Evolutionary conservation across 768 basidiomycete genomes (phyloP).

Genomic region (Leccinum boreale): DNA sequence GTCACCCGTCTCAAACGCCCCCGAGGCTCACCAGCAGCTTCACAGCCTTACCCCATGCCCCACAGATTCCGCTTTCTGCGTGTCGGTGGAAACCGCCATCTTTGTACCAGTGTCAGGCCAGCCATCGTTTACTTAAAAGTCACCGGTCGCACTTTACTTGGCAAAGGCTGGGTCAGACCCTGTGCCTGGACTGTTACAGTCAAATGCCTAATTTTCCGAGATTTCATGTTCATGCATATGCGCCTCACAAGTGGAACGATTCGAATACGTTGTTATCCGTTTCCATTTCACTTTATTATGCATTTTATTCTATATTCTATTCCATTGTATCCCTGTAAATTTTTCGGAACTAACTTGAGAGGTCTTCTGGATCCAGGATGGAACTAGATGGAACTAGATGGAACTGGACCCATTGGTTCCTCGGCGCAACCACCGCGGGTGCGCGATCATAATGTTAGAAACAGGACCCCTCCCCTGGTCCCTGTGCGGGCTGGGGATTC

Average conservation of each 20-base stretch:
- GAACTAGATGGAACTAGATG: not conserved
- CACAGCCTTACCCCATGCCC: constrained; percentile 28
- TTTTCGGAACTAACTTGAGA: constrained; percentile 1
- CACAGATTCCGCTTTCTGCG: constrained; percentile 17
- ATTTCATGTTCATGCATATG: not conserved
- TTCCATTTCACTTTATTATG: not conserved
- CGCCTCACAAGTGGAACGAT: not conserved
- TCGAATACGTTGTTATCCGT: not conserved
- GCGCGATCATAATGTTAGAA: constrained; percentile 2
- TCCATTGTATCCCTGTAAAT: not conserved
- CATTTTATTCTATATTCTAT: not conserved
- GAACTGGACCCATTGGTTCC: not conserved
- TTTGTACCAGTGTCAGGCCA: constrained; percentile 18
- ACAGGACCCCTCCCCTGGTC: constrained; percentile 3
- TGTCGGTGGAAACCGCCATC: constrained; percentile 22
- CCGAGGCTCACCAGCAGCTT: not conserved
- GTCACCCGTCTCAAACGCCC: not conserved
- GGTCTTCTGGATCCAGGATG: not conserved
- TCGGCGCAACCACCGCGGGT: not conserved
- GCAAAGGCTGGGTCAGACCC: constrained; percentile 5
- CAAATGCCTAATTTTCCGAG: not conserved
- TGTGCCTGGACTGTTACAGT: constrained; percentile 3
- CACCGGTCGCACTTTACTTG: constrained; percentile 2
- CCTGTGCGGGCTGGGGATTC: not conserved
- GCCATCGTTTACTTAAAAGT: not conserved